Percentiles rank a stretch among this genome's conserved stretches.
These are phyloP conservation scores for Nannochloropsis gaditana DNA, from an alignment of 108 stramenopile genomes.

Conservation along the genomic window DNA sequence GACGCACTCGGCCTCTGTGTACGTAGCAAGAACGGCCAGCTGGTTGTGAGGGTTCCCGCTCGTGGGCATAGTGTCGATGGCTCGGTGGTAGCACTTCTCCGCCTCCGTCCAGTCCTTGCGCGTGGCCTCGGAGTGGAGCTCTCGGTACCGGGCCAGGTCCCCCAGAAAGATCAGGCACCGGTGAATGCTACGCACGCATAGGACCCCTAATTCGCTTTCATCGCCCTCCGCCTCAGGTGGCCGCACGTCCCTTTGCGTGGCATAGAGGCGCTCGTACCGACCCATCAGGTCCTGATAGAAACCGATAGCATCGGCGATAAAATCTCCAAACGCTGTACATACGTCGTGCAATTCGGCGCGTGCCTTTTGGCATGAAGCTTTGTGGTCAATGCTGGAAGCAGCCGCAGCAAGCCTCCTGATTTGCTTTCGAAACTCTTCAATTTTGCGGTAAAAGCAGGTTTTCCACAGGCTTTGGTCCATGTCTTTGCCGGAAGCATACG, in stretches of 20 bases:
- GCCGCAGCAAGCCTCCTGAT: constrained; percentile 38
- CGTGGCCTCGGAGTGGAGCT: constrained; percentile 39
- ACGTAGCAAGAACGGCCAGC: constrained; percentile 50
- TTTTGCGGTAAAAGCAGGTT: constrained; percentile 45
- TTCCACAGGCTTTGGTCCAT: constrained; percentile 38
- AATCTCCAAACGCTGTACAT: constrained; percentile 34
- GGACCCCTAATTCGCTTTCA: background rate
- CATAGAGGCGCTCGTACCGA: constrained; percentile 32
- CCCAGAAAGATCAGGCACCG: constrained; percentile 49
- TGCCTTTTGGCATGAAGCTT: constrained; percentile 32
- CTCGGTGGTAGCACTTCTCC: constrained; percentile 41
- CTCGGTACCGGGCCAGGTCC: constrained; percentile 44
- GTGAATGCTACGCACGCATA: constrained; percentile 33
- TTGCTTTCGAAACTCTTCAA: constrained; percentile 47
- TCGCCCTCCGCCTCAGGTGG: constrained; percentile 14
- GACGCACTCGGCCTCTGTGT: constrained; percentile 52
- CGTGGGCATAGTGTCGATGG: constrained; percentile 40
- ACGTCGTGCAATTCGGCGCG: constrained; percentile 35
- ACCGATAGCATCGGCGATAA: constrained; percentile 33
- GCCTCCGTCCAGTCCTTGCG: constrained; percentile 39
- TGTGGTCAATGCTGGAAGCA: constrained; percentile 14
- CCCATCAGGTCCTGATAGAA: constrained; percentile 37
- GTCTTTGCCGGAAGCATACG: constrained; percentile 36
- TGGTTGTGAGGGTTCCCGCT: constrained; percentile 52
- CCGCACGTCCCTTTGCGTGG: constrained; percentile 22